Conservation (phyloP, 2,329 filamentous ascomycete genomes). For the Pseudogymnoascus sp. region DNA sequence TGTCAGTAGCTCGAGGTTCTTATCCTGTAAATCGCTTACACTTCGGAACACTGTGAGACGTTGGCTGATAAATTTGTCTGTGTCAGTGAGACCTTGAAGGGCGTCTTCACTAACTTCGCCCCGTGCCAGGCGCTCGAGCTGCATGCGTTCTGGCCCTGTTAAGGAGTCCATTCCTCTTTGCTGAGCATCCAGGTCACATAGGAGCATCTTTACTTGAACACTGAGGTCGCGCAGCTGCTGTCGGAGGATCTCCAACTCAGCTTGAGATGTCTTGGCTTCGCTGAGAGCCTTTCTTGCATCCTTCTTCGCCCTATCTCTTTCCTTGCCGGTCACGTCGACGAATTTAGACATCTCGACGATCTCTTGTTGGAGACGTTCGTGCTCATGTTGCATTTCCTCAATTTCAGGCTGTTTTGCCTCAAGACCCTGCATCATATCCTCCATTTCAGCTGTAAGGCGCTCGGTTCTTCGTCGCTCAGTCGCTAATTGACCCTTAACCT, state of each 20-base stretch:
- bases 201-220: slow-evolving; percentile 80
- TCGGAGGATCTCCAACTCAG: slow-evolving; percentile 71
- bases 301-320: slow-evolving; percentile 72
- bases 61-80: slow-evolving; percentile 81
- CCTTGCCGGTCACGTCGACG: slow-evolving; percentile 72
- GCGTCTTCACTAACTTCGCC: slow-evolving; percentile 67
- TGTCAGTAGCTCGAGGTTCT: slow-evolving; percentile 77
- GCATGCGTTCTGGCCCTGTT: slow-evolving; percentile 62
- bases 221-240: slow-evolving; percentile 86
- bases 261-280: slow-evolving; percentile 55
- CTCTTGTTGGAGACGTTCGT: slow-evolving; percentile 71
- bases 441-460: slow-evolving; percentile 67
- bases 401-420: slow-evolving; percentile 84
- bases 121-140: slow-evolving; percentile 69
- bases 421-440: slow-evolving; percentile 77
- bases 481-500: slow-evolving; percentile 64
- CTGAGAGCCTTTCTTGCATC: slow-evolving; percentile 71
- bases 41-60: slow-evolving; percentile 86
- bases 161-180: slow-evolving; percentile 72
- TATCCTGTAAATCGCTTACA: slow-evolving; percentile 74
- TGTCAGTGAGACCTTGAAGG: slow-evolving; percentile 70
- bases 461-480: slow-evolving; percentile 67
- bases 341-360: slow-evolving; percentile 79
- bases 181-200: slow-evolving; percentile 76
- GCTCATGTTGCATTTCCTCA: slow-evolving; percentile 74